phyloP scores from a whole-genome alignment of 2,329 filamentous ascomycete genomes.

The Neonectria sp. region DNA sequence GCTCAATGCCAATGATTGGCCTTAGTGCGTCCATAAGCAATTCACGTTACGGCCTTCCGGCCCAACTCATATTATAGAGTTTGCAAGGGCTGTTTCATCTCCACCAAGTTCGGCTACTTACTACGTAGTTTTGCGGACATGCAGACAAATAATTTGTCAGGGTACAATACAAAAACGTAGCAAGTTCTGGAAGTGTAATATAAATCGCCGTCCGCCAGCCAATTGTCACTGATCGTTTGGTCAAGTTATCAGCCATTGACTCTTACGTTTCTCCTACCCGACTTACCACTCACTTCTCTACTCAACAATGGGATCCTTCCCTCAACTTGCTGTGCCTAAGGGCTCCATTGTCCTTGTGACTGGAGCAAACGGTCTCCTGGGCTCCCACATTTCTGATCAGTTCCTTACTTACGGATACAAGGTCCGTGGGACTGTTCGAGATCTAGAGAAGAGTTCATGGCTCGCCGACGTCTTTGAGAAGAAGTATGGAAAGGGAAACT shows the following conservation, averaged over 20 bases:
- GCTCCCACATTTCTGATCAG: conserved; percentile 57
- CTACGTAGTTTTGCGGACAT: background rate
- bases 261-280: too few relatives aligned
- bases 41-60: background rate
- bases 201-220: background rate
- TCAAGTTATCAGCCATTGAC: background rate
- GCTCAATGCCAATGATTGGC: background rate
- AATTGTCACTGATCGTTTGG: background rate
- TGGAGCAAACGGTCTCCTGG: conserved; percentile 59
- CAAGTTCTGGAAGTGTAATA: background rate
- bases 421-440: conserved; percentile 61
- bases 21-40: background rate
- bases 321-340: conserved; percentile 39
- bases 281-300: too few relatives aligned
- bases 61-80: background rate
- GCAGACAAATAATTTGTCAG: background rate
- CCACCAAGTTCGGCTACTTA: background rate
- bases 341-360: conserved; percentile 58
- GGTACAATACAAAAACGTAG: background rate
- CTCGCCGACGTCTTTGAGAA: conserved; percentile 49
- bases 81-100: background rate
- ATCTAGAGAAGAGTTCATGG: conserved; percentile 52
- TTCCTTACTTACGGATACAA: conserved; percentile 57
- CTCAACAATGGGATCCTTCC: conserved; percentile 30
- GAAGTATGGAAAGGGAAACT: conserved; percentile 52